Conservation (phyloP, 441 rosid genomes). For the Arabidopsis lyrata region DNA sequence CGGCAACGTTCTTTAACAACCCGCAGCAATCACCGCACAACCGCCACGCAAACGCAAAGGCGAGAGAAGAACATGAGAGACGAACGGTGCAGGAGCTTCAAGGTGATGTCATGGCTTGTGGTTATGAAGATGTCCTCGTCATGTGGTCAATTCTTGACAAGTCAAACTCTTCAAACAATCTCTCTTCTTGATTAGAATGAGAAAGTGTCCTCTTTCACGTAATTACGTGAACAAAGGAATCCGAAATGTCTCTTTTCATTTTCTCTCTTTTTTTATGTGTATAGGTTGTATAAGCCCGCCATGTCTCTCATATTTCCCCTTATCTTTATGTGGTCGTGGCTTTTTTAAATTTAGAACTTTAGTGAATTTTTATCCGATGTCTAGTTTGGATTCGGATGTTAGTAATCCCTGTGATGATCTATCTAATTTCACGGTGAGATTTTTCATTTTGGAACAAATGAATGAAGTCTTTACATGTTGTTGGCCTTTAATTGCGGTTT, state of each 20-base stretch:
- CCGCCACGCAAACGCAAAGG: conserved; percentile 43
- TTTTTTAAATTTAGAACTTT: conserved; percentile 19
- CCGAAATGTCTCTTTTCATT: conserved; percentile 1
- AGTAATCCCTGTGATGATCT: conserved; percentile 46
- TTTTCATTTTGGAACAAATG: conserved; percentile 8
- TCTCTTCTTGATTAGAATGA: conserved; percentile 48
- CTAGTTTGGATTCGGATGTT: conserved; percentile 38
- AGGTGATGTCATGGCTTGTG: conserved; percentile 96
- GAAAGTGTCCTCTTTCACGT: conserved; percentile 2
- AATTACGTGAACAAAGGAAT: conserved; percentile 10
- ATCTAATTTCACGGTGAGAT: conserved; percentile 40
- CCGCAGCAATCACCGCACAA: conserved; percentile 54
- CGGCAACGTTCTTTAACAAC: conserved; percentile 81
- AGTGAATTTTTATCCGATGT: conserved; percentile 34
- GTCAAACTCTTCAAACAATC: conserved; percentile 68
- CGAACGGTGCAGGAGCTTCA: conserved; percentile 66
- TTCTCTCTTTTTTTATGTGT: neutral
- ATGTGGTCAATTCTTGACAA: conserved; percentile 99
- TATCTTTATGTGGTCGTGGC: conserved; percentile 41
- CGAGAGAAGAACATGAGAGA: conserved; percentile 58
- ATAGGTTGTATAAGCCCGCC: conserved; percentile 44
- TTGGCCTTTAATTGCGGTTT: conserved; percentile 9
- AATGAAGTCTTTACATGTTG: conserved; percentile 14
- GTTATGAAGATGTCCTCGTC: conserved; percentile 89
- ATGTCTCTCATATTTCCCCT: conserved; percentile 29